Evolutionary conservation across 1,139 yeast species (phyloP), one percentile per base, ranked within the genome.

Genomic region (Arxiozyma telluris): DNA sequence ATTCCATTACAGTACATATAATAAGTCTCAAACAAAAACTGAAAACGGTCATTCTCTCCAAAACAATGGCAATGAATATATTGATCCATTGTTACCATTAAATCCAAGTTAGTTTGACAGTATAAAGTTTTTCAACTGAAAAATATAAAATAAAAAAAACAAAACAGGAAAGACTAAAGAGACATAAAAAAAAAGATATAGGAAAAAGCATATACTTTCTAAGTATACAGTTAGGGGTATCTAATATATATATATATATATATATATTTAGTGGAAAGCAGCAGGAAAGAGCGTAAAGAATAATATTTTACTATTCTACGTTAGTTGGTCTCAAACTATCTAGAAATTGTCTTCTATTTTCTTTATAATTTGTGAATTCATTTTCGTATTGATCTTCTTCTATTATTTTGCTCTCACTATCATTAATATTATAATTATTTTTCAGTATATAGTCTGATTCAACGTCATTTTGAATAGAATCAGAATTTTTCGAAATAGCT

Each of bases 371-470:
- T 1, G 76, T 71, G 50, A 70, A 72, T 54, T 72, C 76, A 55
- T 72, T 72, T 58, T 71, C 75, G 53, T 72, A 72, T 54, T 72
- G 75, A 58, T 72, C 75, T 53, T 72, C 75, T 53, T 72, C 75
- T 20, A 67, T 65, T n/a, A 72, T 71, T 53, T 68, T 72, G 44
- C 59, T 55, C 4, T 59, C 55, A 4, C 63, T 59, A 48, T 69
- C 67, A n/a, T 57, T 57, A 11, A 65, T 53, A 47, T 71, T 64
- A 54, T 71, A 70, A 57, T 71, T 71, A 58, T 70, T 71, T 54
- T 67, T 68, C 54, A 71, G 47, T 20, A 34, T 41, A 43, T 49
- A 42, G 21, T 43, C 42, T 17, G 41, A 43, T 27, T 59, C 64
- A 41, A 53, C 52, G 22, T 53, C 56, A 25, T 44, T 54, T 18